These are phyloP conservation scores for Zelonia costaricensis DNA, from an alignment of 208 protist species.

Conservation along the genomic window DNA sequence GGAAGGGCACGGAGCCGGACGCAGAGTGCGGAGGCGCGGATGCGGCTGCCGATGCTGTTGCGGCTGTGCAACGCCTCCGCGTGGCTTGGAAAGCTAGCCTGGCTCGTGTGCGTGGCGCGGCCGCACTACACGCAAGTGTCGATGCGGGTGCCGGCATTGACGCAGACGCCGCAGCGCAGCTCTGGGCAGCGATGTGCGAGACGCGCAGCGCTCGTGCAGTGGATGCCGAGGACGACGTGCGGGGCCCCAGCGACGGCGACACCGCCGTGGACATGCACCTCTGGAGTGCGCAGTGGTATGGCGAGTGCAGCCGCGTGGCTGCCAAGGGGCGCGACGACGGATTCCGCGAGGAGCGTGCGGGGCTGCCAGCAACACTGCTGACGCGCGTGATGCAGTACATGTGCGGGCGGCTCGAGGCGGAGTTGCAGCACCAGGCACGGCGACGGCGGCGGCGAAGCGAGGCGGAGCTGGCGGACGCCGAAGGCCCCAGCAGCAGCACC, in stretches of 20 bases:
- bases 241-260: neutral
- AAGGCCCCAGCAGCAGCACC: too few species aligned
- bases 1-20: neutral
- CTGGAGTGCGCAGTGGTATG: slow-evolving; percentile 18
- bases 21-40: too few species aligned
- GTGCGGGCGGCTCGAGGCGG: slow-evolving; percentile 17
- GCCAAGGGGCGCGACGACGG: slow-evolving; percentile 30
- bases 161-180: neutral
- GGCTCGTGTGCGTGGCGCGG: too few species aligned
- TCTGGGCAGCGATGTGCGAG: slow-evolving; percentile 5
- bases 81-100: slow-evolving; percentile 16
- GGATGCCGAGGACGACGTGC: neutral
- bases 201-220: neutral
- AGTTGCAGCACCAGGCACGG: neutral
- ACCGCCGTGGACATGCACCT: neutral
- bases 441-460: too few species aligned
- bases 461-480: too few species aligned
- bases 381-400: slow-evolving; percentile 16
- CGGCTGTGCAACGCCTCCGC: slow-evolving; percentile 7
- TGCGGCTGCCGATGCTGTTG: neutral
- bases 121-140: too few species aligned
- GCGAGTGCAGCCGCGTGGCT: slow-evolving; percentile 28
- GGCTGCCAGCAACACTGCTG: slow-evolving; percentile 18
- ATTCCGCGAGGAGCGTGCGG: slow-evolving; percentile 22
- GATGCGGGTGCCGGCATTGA: neutral